phyloP scores from a whole-genome alignment of 768 basidiomycete genomes.

The Boletus patriciae region DNA sequence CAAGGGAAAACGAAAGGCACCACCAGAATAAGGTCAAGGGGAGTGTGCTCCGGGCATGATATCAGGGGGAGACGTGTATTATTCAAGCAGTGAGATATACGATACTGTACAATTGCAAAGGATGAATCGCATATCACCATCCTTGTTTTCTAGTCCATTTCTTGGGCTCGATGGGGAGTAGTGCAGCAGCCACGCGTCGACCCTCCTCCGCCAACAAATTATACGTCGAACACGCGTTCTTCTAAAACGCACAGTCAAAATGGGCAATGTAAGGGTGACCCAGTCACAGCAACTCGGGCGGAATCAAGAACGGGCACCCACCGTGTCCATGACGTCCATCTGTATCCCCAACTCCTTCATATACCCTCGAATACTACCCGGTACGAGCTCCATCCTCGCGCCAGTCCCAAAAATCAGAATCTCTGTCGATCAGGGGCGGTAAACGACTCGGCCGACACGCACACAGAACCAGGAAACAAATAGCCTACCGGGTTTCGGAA shows the following conservation, averaged over 20 bases:
- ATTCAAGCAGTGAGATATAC: slow-evolving; percentile 7
- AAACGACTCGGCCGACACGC: background rate
- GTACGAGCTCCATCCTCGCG: slow-evolving; percentile 63
- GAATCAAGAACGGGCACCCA: slow-evolving; percentile 35
- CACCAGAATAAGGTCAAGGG: slow-evolving; percentile 23
- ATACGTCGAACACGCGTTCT: slow-evolving; percentile 94
- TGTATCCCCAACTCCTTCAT: slow-evolving; percentile 79
- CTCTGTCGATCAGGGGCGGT: slow-evolving; percentile 49
- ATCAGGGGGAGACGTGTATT: slow-evolving; percentile 3
- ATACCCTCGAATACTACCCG: slow-evolving; percentile 62
- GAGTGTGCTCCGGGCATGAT: background rate
- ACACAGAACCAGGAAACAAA: no score
- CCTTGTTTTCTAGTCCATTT: slow-evolving; percentile 45
- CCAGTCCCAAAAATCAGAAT: slow-evolving; percentile 92
- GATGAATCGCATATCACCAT: background rate
- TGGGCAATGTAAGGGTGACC: background rate
- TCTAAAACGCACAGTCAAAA: slow-evolving; percentile 38
- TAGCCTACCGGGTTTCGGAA: slow-evolving; percentile 77
- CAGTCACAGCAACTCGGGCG: background rate
- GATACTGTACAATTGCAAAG: slow-evolving; percentile 13
- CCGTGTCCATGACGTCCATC: slow-evolving; percentile 84
- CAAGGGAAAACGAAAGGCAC: slow-evolving; percentile 69
- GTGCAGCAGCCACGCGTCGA: slow-evolving; percentile 84
- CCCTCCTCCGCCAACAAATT: slow-evolving; percentile 94
- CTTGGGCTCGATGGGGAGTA: slow-evolving; percentile 65